Evolutionary conservation across 2,329 filamentous ascomycete genomes (phyloP).

Genomic region (Metarhizium album): DNA sequence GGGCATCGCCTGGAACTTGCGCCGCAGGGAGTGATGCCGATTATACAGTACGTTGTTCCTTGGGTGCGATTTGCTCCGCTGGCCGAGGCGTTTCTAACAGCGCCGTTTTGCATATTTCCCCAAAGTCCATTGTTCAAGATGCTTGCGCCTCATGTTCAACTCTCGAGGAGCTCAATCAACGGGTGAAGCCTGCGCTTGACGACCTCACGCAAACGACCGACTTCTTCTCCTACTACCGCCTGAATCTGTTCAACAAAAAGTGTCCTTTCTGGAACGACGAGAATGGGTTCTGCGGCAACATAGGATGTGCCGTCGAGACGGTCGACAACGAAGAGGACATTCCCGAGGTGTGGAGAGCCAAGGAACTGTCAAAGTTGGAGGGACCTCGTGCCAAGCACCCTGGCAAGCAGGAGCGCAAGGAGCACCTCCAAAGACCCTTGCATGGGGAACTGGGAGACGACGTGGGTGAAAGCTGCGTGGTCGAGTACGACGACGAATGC

Average conservation of each 20-base stretch:
- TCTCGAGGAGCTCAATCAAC: constrained; percentile 72
- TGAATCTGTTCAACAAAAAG: constrained; percentile 88
- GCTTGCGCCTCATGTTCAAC: constrained; percentile 90
- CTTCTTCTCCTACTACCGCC: constrained; percentile 94
- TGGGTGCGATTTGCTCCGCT: background rate
- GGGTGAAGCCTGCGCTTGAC: constrained; percentile 65
- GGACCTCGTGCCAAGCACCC: constrained; percentile 88
- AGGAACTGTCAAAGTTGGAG: constrained; percentile 83
- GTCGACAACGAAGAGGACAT: constrained; percentile 93
- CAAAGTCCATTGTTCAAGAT: constrained; percentile 80
- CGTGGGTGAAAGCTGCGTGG: constrained; percentile 90
- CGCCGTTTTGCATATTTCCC: constrained; percentile 57
- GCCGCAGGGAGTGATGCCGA: constrained; percentile 29
- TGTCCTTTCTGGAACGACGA: constrained; percentile 96
- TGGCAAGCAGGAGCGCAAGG: constrained; percentile 59
- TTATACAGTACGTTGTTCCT: constrained; percentile 38
- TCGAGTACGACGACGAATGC: constrained; percentile 95
- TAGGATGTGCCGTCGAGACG: constrained; percentile 90
- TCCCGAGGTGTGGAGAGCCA: constrained; percentile 79
- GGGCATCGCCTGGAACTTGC: constrained; percentile 37
- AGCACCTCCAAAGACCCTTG: constrained; percentile 62
- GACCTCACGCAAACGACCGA: constrained; percentile 80
- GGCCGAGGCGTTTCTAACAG: background rate
- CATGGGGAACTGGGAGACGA: constrained; percentile 73
- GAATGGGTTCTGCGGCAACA: constrained; percentile 90